Evolutionary conservation across 2,329 filamentous ascomycete genomes (phyloP), one percentile per base, ranked within the genome.

Genomic region (Huntiella abstrusa): DNA sequence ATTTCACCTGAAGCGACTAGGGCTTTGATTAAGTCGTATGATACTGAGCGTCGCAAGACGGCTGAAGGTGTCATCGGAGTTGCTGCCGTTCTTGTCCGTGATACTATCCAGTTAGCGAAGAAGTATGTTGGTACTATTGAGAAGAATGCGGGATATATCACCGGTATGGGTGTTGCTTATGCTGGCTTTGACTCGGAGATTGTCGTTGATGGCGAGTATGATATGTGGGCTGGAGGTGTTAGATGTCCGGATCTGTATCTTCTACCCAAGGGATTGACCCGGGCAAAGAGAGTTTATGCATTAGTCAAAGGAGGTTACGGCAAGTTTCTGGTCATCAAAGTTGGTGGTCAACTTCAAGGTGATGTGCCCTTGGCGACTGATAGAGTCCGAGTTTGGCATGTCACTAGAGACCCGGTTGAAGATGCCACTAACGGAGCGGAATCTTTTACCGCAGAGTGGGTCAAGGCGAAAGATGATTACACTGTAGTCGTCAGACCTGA

Each of bases 111-210:
- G 40, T 59, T 62, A 12, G 65, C 66, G 2, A 63, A 64, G 51
- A 56, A 63, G 33, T 69, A 69, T 41, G 65, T 69, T 2, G 59
- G 59, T 19, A 64, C 65, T 0, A 66, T 69, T 37, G 60, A 69
- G 50, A 61, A 59, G 48, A 69, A 68, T 38, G 65, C 66, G 0
- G 65, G 61, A 1, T 69, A 65, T 49, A 69, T 69, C 40, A 68
- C 65, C 4, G 56, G 59, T 43, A 63, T 67, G 64, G 64, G 64
- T 4, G 62, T 67, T 2, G 56, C 60, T 5, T 67, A 67, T 52
- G 53, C 57, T 5, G 56, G 52, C 3, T 49, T 59, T 32, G 55
- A 51, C 13, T 65, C 63, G 5, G 57, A 59, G 12, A 53, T 63
- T 3, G 55, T 66, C 13, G 46, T 51, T 4, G 54, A 57, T 11